phyloP scores from a whole-genome alignment of 371 early-diverging fungal species.

The Lichtheimia ornata region DNA sequence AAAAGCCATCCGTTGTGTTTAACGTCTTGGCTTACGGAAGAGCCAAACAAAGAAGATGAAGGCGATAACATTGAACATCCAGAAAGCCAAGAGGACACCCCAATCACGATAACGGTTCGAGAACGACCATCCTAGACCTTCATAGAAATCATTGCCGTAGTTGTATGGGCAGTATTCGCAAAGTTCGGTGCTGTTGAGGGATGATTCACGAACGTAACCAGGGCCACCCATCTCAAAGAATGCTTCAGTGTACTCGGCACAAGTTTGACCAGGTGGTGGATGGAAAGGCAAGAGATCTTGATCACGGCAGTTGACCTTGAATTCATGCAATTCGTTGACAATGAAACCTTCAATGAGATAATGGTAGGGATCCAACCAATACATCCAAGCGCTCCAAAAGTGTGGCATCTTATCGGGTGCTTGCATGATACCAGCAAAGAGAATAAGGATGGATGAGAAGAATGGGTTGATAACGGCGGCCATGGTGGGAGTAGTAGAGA shows the following conservation, averaged over 20 bases:
- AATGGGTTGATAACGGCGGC: constrained; percentile 76
- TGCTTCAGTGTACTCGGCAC: constrained; percentile 60
- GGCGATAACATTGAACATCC: constrained; percentile 57
- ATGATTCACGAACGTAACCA: constrained; percentile 60
- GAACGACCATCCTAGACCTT: constrained; percentile 61
- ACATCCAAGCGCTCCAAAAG: constrained; percentile 83
- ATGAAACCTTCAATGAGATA: constrained; percentile 79
- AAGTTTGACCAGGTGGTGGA: constrained; percentile 65
- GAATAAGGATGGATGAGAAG: constrained; percentile 67
- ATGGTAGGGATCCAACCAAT: constrained; percentile 68
- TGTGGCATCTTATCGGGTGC: constrained; percentile 65
- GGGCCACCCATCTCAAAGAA: constrained; percentile 47
- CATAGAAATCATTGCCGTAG: constrained; percentile 62
- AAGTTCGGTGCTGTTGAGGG: constrained; percentile 38
- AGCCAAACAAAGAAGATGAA: constrained; percentile 52
- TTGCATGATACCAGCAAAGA: constrained; percentile 78
- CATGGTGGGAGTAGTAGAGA: constrained; percentile 61
- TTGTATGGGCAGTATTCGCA: constrained; percentile 73
- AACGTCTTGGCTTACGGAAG: constrained; percentile 47
- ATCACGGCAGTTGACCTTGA: constrained; percentile 52
- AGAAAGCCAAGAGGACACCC: constrained; percentile 65
- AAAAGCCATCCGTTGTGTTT: constrained; percentile 8
- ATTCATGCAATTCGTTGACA: constrained; percentile 65
- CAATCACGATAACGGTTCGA: constrained; percentile 65
- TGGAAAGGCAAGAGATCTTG: constrained; percentile 51